Evolutionary conservation across 2,329 filamentous ascomycete species (phyloP).

Genomic region (Fusarium palustre): DNA sequence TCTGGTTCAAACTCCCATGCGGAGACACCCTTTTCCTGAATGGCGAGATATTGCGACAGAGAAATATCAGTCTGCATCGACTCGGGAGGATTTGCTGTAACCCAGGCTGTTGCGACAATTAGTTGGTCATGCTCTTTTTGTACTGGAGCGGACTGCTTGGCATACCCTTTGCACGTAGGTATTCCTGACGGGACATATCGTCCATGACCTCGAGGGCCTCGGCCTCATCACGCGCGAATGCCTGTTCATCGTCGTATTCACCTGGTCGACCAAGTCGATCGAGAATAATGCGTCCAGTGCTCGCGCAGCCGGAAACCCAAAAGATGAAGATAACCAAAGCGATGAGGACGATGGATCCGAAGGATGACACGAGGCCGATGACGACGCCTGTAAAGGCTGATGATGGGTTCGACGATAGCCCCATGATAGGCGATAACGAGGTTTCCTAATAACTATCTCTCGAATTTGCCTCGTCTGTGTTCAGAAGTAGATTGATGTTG

Average conservation of each 20-base stretch:
- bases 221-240: slow-evolving; percentile 91
- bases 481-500: background rate
- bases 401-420: slow-evolving; percentile 50
- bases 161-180: slow-evolving; percentile 93
- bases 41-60: slow-evolving; percentile 95
- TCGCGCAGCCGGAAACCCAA: slow-evolving; percentile 76
- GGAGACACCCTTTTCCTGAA: slow-evolving; percentile 99
- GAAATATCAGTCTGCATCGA: slow-evolving; percentile 97
- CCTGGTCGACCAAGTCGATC: slow-evolving; percentile 93
- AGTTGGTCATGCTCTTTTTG: slow-evolving; percentile 9
- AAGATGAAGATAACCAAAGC: slow-evolving; percentile 92
- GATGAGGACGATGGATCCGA: slow-evolving; percentile 89
- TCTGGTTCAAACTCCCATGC: slow-evolving; percentile 99
- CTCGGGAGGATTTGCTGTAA: slow-evolving; percentile 93
- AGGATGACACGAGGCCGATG: slow-evolving; percentile 93
- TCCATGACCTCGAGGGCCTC: slow-evolving; percentile 97
- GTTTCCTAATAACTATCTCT: background rate
- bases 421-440: slow-evolving; percentile 45
- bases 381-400: slow-evolving; percentile 79
- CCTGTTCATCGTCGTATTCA: slow-evolving; percentile 98
- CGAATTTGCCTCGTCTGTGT: background rate
- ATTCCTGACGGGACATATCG: slow-evolving; percentile 89
- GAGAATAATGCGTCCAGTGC: slow-evolving; percentile 87
- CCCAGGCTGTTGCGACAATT: slow-evolving; percentile 74
- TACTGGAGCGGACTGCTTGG: background rate